Evolutionary conservation across 768 basidiomycete species (phyloP), one percentile per base, ranked within the genome.

Genomic region (Lepiota venenata): DNA sequence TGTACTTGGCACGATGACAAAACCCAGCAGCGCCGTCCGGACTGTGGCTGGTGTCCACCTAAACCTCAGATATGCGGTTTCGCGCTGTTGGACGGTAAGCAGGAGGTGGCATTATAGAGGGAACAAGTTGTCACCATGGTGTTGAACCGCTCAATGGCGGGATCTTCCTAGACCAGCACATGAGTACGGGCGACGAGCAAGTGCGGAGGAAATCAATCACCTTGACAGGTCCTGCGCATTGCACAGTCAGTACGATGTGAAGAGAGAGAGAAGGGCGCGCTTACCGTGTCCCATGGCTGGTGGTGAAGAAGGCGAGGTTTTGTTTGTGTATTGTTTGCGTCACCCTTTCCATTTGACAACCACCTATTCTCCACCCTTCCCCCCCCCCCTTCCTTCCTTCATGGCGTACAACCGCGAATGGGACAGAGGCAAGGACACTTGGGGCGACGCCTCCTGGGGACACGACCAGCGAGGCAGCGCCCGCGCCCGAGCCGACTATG

Each of bases 361-460:
- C 60, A 63, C 63, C 58, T 25, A 64, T 66, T 61, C 58, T 57
- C 56, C 44, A 43, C 54, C 44, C 47, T 27, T 21, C 45, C 40
- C 10, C 20, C 11, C 29, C 44, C 47, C 36, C 16, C 45, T 42
- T 10, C 21, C 11, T 21, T 16, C 38, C 39, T 39, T 59, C 69
- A 88, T 90, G 88, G 77, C 86, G 47, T 82, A 86, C 70, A 87
- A 87, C 71, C 84, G 91, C 59, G 89, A 92, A 75, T 92, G 91
- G 91, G 89, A 91, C 73, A 80, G 79, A 68, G 90, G 88, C 48
- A 91, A 91, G 69, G 80, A 83, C 32, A 39, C 67, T 44, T 84
- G 82, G 82, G 63, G 70, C 55, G 80, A 85, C 43, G 63, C 73
- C 45, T 81, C 79, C 75, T 67, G 69, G 53, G 60, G 68, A 18